Evolutionary conservation across 768 basidiomycete species (phyloP), one percentile per base, ranked within the genome.

Genomic region (Hypholoma sublateritium): DNA sequence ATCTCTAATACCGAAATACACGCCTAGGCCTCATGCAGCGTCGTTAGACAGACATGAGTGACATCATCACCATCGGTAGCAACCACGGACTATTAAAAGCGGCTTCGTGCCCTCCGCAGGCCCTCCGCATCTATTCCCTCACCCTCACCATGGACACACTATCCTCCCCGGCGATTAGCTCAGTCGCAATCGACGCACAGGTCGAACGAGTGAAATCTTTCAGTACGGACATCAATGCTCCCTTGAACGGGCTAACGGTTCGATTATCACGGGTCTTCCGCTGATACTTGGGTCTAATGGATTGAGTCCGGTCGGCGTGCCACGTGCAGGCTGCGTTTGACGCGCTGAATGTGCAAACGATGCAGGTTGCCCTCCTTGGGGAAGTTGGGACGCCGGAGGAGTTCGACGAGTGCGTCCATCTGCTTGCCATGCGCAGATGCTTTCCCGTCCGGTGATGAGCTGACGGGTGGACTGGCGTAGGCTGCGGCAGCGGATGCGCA

Each of bases 341-440:
- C 46, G 71, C 72, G 6, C 65, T 84, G 41, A 75, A 77, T 36
- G 71, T 72, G 13, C 79, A 82, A 57, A 76, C 77, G 3, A 67
- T 74, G 54, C 74, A 78, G 46, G 70, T 79, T 37, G 75, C 77
- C 4, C 63, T 75, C 43, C 61, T 72, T 5, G 76, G 73, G 5
- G 77, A 76, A 19, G 55, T 72, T 11, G 77, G 75, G 49, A 71
- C 70, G 17, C 70, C 72, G 37, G 62, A 74, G 44, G 75, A 78
- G 46, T 72, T 80, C 16, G 70, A 73, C 44, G 74, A 68, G 81
- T 81, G 58, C 25, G 76, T 68, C 32, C n/a, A 28, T 53, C 11
- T 57, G 37, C 45, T 19, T n/a, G 28, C 1, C 57, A 34, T 50
- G 8, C 41, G 19, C n/a, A 43, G 34, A 28, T 39, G 35, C 7